Percentiles rank a stretch among this genome's conserved stretches.
phyloP scores from a whole-genome alignment of 345 rosid genomes.

The Ailanthus altissimus region DNA sequence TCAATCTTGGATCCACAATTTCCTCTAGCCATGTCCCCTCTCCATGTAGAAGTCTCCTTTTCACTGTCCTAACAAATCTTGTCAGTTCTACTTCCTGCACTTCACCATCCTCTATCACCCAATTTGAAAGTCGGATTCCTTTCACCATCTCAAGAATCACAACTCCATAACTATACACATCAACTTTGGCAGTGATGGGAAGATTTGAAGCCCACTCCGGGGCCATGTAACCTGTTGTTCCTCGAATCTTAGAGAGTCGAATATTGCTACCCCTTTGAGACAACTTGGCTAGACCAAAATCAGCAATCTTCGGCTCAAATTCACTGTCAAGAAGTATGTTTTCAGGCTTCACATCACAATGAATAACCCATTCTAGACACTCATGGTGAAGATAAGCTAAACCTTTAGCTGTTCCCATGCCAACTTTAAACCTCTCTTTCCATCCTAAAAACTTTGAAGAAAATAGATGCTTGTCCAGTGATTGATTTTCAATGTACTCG shows the following conservation, averaged over 20 bases:
- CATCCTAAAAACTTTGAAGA: slow-evolving; percentile 39
- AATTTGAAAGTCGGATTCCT: slow-evolving; percentile 41
- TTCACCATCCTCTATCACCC: slow-evolving; percentile 26
- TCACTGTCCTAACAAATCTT: slow-evolving; percentile 28
- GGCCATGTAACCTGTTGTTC: slow-evolving; percentile 47
- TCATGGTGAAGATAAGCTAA: slow-evolving; percentile 63
- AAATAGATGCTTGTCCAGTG: slow-evolving; percentile 51
- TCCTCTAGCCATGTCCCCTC: slow-evolving; percentile 37
- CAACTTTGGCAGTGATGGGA: slow-evolving; percentile 44
- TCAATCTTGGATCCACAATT: slow-evolving; percentile 35
- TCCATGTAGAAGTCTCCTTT: slow-evolving; percentile 22
- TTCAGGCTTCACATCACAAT: slow-evolving; percentile 67
- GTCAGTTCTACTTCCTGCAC: slow-evolving; percentile 38
- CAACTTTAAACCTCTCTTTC: slow-evolving; percentile 51
- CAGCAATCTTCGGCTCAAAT: slow-evolving; percentile 52
- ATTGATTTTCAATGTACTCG: slow-evolving; percentile 49
- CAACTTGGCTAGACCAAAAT: slow-evolving; percentile 58
- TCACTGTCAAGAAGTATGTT: slow-evolving; percentile 53
- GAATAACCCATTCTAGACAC: slow-evolving; percentile 58
- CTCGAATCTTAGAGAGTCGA: slow-evolving; percentile 33
- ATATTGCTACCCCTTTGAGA: slow-evolving; percentile 24
- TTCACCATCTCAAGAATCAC: slow-evolving; percentile 47
- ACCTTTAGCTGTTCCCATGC: slow-evolving; percentile 58
- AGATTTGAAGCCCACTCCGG: slow-evolving; percentile 44
- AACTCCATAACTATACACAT: slow-evolving; percentile 46